phyloP scores from a whole-genome alignment of 2,329 filamentous ascomycete genomes.

The Venturia oleaginea region DNA sequence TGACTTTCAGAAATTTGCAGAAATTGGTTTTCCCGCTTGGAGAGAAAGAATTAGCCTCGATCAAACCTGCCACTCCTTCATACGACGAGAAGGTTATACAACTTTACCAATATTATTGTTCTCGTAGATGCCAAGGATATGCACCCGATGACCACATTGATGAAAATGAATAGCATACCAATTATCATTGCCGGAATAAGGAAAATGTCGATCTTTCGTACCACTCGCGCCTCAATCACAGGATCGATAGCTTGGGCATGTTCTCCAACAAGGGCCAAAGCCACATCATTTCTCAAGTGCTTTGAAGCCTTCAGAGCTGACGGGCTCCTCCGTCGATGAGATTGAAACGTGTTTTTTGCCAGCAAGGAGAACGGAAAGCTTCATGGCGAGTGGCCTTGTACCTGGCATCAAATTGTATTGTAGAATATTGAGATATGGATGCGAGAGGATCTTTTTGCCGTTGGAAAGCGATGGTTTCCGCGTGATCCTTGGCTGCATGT shows the following conservation, averaged over 20 bases:
- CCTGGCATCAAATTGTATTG: not conserved
- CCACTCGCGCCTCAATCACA: constrained; percentile 44
- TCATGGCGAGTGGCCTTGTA: not conserved
- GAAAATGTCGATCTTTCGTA: constrained; percentile 59
- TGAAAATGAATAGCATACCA: constrained; percentile 19
- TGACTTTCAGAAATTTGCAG: no score
- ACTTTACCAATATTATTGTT: no score
- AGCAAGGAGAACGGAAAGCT: not conserved
- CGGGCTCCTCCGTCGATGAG: not conserved
- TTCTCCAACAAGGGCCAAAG: constrained; percentile 52
- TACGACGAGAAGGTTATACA: no score
- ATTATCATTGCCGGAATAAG: constrained; percentile 57
- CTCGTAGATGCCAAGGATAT: no score
- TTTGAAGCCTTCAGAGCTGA: not conserved
- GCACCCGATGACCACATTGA: no score
- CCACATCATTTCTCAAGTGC: constrained; percentile 49
- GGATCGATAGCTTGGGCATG: constrained; percentile 46
- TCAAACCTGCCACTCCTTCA: no score
- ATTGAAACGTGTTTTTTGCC: not conserved
- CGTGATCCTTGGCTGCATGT: not conserved
- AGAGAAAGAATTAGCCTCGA: no score
- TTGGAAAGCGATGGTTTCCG: not conserved
- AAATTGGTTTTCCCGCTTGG: no score
- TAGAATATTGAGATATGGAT: not conserved
- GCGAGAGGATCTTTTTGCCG: not conserved